phyloP scores from a whole-genome alignment of 257 asterid species.

The Solanum piurae region DNA sequence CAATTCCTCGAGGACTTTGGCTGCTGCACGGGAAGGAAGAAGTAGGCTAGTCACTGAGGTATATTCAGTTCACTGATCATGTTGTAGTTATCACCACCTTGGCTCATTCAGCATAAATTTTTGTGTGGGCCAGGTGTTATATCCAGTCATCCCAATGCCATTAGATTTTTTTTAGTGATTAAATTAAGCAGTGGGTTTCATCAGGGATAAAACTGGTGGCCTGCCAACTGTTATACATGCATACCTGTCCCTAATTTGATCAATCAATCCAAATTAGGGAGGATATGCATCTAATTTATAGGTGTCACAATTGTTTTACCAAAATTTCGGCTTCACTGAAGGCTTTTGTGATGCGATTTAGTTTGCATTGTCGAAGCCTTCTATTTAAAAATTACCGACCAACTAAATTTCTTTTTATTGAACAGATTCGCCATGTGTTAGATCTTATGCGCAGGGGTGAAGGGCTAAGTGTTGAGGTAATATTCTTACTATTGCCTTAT shows the following conservation, averaged over 20 bases:
- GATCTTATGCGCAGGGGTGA: conserved; percentile 97
- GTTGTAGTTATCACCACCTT: not conserved
- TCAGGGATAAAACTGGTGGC: not conserved
- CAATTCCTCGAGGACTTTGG: conserved; percentile 37
- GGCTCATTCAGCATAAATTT: not conserved
- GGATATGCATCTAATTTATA: not conserved
- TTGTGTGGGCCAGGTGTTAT: not conserved
- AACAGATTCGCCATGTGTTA: conserved; percentile 87
- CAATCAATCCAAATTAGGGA: not conserved
- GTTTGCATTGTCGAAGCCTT: not conserved
- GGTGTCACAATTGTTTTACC: not conserved
- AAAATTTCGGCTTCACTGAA: not conserved
- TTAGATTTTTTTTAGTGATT: not conserved
- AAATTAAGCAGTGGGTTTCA: not conserved
- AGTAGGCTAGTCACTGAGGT: conserved; percentile 74
- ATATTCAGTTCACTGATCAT: not conserved
- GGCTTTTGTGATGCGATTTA: not conserved
- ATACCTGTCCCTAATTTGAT: not conserved
- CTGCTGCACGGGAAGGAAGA: conserved; percentile 69
- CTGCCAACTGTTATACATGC: not conserved
- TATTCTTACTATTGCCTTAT: not conserved
- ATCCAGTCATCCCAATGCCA: not conserved
- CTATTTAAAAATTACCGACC: not conserved
- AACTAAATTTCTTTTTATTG: not conserved
- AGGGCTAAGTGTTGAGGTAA: conserved; percentile 72